Percentiles rank a stretch among this genome's conserved stretches.
phyloP scores from a whole-genome alignment of 1,139 yeast genomes.

The Debaryomyces singareniensis region DNA sequence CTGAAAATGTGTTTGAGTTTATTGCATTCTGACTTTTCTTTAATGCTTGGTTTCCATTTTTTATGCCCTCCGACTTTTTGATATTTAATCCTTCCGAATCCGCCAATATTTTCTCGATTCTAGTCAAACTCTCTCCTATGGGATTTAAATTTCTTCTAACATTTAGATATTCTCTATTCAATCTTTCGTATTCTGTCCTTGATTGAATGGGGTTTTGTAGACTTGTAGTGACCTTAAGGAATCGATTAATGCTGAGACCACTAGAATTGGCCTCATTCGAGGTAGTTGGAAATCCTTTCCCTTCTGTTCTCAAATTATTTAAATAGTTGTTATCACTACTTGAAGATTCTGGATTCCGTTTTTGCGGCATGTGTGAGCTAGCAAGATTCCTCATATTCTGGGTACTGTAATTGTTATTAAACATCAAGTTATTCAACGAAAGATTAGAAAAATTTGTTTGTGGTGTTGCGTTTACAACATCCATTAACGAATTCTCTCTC shows the following conservation, averaged over 20 bases:
- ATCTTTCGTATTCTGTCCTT: constrained; percentile 69
- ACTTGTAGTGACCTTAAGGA: constrained; percentile 26
- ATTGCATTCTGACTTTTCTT: constrained; percentile 4
- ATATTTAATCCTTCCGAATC: constrained; percentile 16
- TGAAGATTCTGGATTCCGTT: constrained; percentile 2
- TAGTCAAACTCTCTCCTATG: constrained; percentile 51
- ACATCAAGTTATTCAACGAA: constrained; percentile 44
- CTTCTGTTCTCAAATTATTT: not conserved
- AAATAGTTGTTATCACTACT: not conserved
- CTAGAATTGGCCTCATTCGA: constrained; percentile 9
- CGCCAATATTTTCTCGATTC: constrained; percentile 25
- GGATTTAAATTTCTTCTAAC: constrained; percentile 69
- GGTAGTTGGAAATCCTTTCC: not conserved
- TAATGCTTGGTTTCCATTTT: constrained; percentile 5
- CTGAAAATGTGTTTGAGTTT: not conserved
- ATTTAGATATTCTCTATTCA: constrained; percentile 66
- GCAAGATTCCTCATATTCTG: constrained; percentile 18
- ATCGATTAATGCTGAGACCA: constrained; percentile 21
- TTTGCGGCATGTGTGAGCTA: constrained; percentile 3
- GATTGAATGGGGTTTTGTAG: constrained; percentile 51
- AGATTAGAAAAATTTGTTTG: constrained; percentile 35
- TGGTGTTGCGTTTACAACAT: constrained; percentile 37
- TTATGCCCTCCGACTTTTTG: too few relatives aligned
- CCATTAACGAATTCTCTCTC: constrained; percentile 66
- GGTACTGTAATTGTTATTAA: constrained; percentile 26